Evolutionary conservation across 2,329 filamentous ascomycete species (phyloP).

Genomic region (Fusarium sulawesiense): DNA sequence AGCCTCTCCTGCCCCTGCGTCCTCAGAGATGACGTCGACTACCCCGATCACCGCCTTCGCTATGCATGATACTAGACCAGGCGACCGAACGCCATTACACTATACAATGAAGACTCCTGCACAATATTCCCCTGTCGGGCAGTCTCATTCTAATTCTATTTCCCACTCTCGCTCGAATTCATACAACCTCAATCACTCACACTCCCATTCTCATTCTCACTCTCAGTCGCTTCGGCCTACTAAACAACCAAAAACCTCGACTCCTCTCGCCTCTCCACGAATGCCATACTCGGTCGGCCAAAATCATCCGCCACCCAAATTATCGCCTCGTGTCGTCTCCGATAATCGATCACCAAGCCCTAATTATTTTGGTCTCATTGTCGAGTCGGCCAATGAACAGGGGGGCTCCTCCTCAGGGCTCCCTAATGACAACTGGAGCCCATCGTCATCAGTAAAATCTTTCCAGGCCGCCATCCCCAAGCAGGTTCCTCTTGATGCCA

Average conservation of each 20-base stretch:
- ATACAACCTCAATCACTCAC: conserved; percentile 54
- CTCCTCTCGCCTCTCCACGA: conserved; percentile 65
- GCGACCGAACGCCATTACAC: conserved; percentile 53
- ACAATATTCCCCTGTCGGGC: conserved; percentile 52
- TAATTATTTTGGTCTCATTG: conserved; percentile 85
- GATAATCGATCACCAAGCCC: conserved; percentile 71
- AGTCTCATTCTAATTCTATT: conserved; percentile 43
- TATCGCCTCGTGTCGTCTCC: conserved; percentile 55
- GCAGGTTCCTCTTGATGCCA: conserved; percentile 77
- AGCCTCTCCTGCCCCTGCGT: conserved; percentile 26
- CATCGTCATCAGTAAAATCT: conserved; percentile 76
- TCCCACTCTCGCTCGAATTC: conserved; percentile 49
- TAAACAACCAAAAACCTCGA: conserved; percentile 57
- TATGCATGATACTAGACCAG: conserved; percentile 51
- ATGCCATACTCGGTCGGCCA: conserved; percentile 67
- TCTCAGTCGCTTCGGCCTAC: conserved; percentile 56
- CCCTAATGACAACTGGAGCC: conserved; percentile 79
- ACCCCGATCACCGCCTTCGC: conserved; percentile 39
- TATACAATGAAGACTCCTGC: conserved; percentile 61
- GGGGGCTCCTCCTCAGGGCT: conserved; percentile 70
- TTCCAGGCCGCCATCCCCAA: conserved; percentile 76
- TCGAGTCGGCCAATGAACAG: conserved; percentile 70
- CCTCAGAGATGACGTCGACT: conserved; percentile 45
- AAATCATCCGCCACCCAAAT: conserved; percentile 63
- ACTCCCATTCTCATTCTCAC: conserved; percentile 54